These are phyloP conservation scores for Biscogniauxia marginata DNA, from an alignment of 2,329 filamentous ascomycete species.

Conservation along the genomic window DNA sequence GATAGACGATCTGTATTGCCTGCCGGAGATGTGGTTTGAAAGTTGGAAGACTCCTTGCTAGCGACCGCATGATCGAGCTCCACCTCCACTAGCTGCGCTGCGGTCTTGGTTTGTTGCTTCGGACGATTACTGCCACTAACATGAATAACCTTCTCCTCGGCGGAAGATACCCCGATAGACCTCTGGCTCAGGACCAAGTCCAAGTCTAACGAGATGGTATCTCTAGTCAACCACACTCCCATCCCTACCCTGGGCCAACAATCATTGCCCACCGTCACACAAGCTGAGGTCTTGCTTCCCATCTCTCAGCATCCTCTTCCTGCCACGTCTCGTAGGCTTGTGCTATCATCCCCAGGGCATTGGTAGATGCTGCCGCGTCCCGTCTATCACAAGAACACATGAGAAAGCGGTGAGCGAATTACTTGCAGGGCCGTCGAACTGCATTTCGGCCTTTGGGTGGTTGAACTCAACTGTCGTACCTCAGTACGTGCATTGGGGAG, in stretches of 20 bases:
- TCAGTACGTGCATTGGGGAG: background rate
- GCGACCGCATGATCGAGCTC: background rate
- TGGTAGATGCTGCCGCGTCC: slow-evolving; percentile 25
- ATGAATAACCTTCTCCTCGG: background rate
- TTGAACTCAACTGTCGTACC: background rate
- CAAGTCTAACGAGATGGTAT: background rate
- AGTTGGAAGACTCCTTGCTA: background rate
- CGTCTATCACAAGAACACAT: slow-evolving; percentile 20
- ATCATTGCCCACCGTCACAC: background rate
- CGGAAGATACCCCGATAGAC: background rate
- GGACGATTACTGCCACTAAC: background rate
- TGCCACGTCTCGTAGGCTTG: slow-evolving; percentile 25
- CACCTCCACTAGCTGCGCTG: background rate
- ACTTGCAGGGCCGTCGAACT: slow-evolving; percentile 18
- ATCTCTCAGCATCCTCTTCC: slow-evolving; percentile 13
- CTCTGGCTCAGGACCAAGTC: background rate
- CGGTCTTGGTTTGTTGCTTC: background rate
- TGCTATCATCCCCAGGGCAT: slow-evolving; percentile 18
- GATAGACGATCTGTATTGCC: background rate
- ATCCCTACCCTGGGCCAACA: background rate
- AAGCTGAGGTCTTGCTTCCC: background rate
- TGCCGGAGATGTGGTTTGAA: background rate
- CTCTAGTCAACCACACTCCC: background rate
- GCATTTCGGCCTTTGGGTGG: slow-evolving; percentile 10
- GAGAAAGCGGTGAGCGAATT: slow-evolving; percentile 30